phyloP scores from a whole-genome alignment of 805 yeast species.

The Lipomyces spencermartinsiae region DNA sequence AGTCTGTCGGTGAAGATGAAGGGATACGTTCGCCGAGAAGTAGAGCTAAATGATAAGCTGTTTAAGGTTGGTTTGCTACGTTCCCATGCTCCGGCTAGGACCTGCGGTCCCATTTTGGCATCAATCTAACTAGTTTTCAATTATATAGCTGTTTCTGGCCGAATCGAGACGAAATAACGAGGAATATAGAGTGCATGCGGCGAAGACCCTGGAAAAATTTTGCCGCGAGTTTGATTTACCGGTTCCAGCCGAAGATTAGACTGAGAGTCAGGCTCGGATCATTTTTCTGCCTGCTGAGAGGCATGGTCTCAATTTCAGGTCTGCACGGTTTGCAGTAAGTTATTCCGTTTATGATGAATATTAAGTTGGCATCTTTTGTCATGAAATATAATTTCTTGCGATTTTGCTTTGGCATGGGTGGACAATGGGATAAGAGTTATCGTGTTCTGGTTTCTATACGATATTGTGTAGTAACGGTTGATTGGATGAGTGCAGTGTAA shows the following conservation, averaged over 20 bases:
- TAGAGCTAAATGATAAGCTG: conserved; percentile 45
- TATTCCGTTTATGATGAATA: not conserved
- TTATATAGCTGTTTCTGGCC: conserved; percentile 51
- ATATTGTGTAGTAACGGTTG: no score
- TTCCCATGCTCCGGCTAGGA: not conserved
- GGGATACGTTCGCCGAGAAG: conserved; percentile 45
- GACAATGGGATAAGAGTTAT: not conserved
- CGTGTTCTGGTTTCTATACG: no score
- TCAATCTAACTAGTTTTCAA: conserved; percentile 18
- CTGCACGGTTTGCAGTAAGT: not conserved
- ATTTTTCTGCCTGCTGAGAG: no score
- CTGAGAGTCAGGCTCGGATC: no score
- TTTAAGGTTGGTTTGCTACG: conserved; percentile 21
- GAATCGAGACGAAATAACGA: conserved; percentile 75
- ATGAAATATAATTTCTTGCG: not conserved
- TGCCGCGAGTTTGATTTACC: conserved; percentile 26
- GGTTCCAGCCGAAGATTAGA: conserved; percentile 16
- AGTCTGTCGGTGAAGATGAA: conserved; percentile 58
- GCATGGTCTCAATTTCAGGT: no score
- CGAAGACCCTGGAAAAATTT: conserved; percentile 60
- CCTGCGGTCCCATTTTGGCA: no score
- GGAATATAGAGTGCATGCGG: conserved; percentile 63
- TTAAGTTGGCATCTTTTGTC: not conserved
- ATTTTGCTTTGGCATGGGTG: not conserved
- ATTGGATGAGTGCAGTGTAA: not conserved